phyloP scores from a whole-genome alignment of 768 basidiomycete species.

The Lentinula lateritia region DNA sequence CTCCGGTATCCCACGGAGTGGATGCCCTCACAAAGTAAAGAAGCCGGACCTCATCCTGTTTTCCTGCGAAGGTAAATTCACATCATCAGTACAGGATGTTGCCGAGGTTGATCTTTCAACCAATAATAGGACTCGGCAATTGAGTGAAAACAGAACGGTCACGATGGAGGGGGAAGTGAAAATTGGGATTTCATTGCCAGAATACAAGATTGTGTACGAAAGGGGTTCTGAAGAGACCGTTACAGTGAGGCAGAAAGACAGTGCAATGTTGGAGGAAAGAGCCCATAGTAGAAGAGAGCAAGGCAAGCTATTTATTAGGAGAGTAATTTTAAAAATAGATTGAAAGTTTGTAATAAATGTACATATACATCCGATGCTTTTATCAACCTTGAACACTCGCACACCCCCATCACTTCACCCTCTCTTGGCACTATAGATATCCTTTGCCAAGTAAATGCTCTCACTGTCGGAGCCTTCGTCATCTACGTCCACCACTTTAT shows the following conservation, averaged over 20 bases:
- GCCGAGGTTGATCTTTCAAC: background rate
- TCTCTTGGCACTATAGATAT: background rate
- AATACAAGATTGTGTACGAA: slow-evolving; percentile 70
- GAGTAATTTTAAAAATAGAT: background rate
- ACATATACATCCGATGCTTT: background rate
- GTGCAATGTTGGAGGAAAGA: slow-evolving; percentile 28
- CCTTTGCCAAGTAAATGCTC: slow-evolving; percentile 5
- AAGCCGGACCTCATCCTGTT: slow-evolving; percentile 22
- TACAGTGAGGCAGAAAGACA: slow-evolving; percentile 21
- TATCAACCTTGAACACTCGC: slow-evolving; percentile 1
- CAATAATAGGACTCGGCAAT: slow-evolving; percentile 12
- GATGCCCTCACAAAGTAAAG: slow-evolving; percentile 39
- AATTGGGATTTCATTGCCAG: slow-evolving; percentile 52
- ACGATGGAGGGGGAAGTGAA: slow-evolving; percentile 27
- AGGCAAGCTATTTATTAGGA: background rate
- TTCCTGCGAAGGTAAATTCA: slow-evolving; percentile 56
- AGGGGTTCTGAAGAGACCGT: slow-evolving; percentile 55
- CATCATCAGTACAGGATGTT: background rate
- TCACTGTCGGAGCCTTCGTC: slow-evolving; percentile 2
- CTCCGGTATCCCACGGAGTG: slow-evolving; percentile 70
- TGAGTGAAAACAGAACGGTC: slow-evolving; percentile 20
- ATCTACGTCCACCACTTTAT: slow-evolving; percentile 4
- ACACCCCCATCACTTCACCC: background rate
- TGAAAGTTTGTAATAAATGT: background rate
- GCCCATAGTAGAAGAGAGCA: slow-evolving; percentile 9